Percentiles rank a stretch among this genome's conserved stretches.
These are phyloP conservation scores for Arabidopsis arenosa DNA, from an alignment of 345 rosid species.

Conservation along the genomic window DNA sequence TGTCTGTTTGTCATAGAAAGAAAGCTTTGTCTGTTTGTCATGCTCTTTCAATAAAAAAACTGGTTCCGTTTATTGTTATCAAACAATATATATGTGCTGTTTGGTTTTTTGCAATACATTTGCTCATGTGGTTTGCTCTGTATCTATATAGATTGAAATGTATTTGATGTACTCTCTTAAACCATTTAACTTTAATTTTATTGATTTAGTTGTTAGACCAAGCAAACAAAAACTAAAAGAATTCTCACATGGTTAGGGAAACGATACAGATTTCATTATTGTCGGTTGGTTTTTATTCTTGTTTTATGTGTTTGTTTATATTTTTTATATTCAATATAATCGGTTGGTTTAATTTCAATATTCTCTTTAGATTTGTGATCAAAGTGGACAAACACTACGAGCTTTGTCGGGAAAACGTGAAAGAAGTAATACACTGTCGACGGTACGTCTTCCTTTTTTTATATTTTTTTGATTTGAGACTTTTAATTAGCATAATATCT, in stretches of 20 bases:
- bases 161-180: not conserved
- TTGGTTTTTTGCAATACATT: not conserved
- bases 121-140: not conserved
- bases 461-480: no score
- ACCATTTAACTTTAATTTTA: no score
- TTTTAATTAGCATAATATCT: no score
- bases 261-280: not conserved
- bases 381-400: slow-evolving; percentile 27
- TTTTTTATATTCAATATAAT: not conserved
- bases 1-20: slow-evolving; percentile 64
- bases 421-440: slow-evolving; percentile 28
- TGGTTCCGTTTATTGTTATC: slow-evolving; percentile 13
- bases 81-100: not conserved
- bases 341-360: no score
- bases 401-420: slow-evolving; percentile 22
- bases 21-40: slow-evolving; percentile 59
- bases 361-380: not conserved
- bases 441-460: slow-evolving; percentile 9
- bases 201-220: no score
- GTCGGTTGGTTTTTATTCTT: not conserved
- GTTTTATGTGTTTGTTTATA: not conserved
- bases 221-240: no score
- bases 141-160: slow-evolving; percentile 10
- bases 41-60: slow-evolving; percentile 53
- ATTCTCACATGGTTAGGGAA: slow-evolving; percentile 30